A percentile compares a stretch with the other conserved stretches of the same genome.
Conservation (phyloP, 2,329 filamentous ascomycete species). For the Coniochaeta hoffmannii region DNA sequence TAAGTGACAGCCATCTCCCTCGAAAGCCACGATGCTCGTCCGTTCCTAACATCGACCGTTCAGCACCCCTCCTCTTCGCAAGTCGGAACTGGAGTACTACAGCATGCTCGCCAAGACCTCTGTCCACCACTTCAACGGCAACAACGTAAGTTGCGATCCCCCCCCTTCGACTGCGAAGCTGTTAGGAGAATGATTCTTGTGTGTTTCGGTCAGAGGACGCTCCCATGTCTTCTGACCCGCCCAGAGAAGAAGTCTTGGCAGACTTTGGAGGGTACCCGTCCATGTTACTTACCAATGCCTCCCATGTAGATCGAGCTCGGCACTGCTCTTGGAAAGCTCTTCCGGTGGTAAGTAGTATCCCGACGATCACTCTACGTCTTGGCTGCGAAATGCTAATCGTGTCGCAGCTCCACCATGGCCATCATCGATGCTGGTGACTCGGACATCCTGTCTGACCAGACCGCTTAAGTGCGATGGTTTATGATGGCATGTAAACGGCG, state of each 20-base stretch:
- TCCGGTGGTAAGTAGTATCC: slow-evolving; percentile 32
- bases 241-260: slow-evolving; percentile 84
- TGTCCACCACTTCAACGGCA: slow-evolving; percentile 96
- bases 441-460: slow-evolving; percentile 83
- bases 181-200: slow-evolving; percentile 5
- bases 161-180: slow-evolving; percentile 14
- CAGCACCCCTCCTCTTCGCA: slow-evolving; percentile 75
- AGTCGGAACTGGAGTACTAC: slow-evolving; percentile 96
- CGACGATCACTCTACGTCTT: background rate
- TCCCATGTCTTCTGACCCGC: slow-evolving; percentile 40
- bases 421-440: slow-evolving; percentile 97
- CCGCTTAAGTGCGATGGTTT: slow-evolving; percentile 40
- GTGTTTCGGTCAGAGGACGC: slow-evolving; percentile 6
- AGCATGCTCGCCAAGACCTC: slow-evolving; percentile 87
- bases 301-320: slow-evolving; percentile 89
- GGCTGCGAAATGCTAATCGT: background rate
- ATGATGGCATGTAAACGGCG: slow-evolving; percentile 29
- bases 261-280: slow-evolving; percentile 80
- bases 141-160: slow-evolving; percentile 77
- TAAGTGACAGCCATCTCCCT: no score
- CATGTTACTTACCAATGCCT: slow-evolving; percentile 36
- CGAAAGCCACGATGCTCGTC: no score
- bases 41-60: background rate
- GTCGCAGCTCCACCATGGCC: slow-evolving; percentile 72
- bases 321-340: slow-evolving; percentile 98